A percentile compares a stretch with the other conserved stretches of the same genome.
phyloP scores from a whole-genome alignment of 208 protist species.

The Crithidia mellificae region DNA sequence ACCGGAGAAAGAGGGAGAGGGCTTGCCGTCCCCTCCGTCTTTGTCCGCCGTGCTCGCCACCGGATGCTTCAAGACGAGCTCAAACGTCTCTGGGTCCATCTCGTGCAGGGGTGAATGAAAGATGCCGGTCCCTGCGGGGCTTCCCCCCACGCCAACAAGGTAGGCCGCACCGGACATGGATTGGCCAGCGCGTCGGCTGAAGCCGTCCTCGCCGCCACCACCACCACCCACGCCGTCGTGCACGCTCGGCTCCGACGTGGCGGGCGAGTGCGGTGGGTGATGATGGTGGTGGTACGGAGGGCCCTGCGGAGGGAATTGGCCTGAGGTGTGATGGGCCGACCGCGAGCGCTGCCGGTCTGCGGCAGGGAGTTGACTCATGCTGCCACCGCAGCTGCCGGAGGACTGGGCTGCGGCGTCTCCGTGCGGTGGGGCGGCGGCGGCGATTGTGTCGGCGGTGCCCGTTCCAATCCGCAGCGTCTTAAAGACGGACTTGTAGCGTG shows the following conservation, averaged over 20 bases:
- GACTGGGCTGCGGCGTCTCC: neutral
- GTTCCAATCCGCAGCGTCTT: slow-evolving; percentile 12
- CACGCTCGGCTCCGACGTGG: slow-evolving; percentile 14
- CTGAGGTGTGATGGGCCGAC: neutral
- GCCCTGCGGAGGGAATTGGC: too few species aligned
- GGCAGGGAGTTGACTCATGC: neutral
- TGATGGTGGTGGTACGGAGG: slow-evolving; percentile 1
- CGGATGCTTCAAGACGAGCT: slow-evolving; percentile 26
- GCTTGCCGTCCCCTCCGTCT: neutral
- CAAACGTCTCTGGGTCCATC: slow-evolving; percentile 9
- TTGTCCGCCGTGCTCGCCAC: neutral
- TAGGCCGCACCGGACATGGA: neutral
- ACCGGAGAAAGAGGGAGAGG: too few species aligned
- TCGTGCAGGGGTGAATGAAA: slow-evolving; percentile 8
- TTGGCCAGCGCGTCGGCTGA: neutral
- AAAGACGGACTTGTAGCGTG: slow-evolving; percentile 28
- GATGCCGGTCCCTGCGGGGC: neutral
- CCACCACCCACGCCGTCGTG: slow-evolving; percentile 1
- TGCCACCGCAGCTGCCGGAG: neutral
- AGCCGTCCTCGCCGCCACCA: neutral
- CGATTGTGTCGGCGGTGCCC: neutral
- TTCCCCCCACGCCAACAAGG: neutral
- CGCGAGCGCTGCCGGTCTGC: neutral
- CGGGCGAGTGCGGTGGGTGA: neutral
- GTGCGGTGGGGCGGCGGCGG: neutral